Evolutionary conservation across 2,329 filamentous ascomycete species (phyloP), one percentile per base, ranked within the genome.

Genomic region (Grosmannia huntii): DNA sequence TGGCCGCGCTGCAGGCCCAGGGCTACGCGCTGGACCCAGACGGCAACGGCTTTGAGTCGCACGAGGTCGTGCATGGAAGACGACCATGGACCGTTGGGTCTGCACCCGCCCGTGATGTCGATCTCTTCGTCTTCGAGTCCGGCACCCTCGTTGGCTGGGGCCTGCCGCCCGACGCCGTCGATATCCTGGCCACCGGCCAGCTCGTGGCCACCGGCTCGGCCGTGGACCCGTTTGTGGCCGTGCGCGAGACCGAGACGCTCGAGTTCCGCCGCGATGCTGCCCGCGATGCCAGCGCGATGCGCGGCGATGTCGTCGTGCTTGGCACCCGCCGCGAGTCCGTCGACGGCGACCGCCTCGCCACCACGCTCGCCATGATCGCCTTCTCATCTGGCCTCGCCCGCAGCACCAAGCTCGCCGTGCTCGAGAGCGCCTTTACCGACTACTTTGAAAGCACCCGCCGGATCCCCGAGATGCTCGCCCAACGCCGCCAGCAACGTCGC

Each of bases 51-150:
- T 84, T 86, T 64, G 81, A 84, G 63, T 73, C 76, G 53, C 75
- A 76, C 62, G 82, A 85, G 65, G 81, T 86, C 6, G 79, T 86
- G 54, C 83, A 86, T 66, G 83, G 82, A 7, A 74, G 81, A 56
- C 76, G 77, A 31, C 53, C 23, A 41, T 58, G 57, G 60, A n/a
- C n/a, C n/a, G n/a, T n/a, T n/a, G n/a, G n/a, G n/a, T n/a, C n/a
- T n/a, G n/a, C n/a, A n/a, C n/a, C n/a, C n/a, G n/a, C 38, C 60
- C 80, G 82, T 67, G 77, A 83, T 59, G 91, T 90, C 38, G 94
- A 99, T 72, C 83, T 97, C 55, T 97, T 97, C 68, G 85, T 99
- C 59, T 99, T 99, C 64, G 90, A 92, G 10, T 96, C 91, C 0
- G 94, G 94, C 12, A 95, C 91, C 14, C 81, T 97, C 9, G 94